A percentile compares a stretch with the other conserved stretches of the same genome.
Conservation (phyloP, 2,329 filamentous ascomycete species). For the Xylariaceae sp. region DNA sequence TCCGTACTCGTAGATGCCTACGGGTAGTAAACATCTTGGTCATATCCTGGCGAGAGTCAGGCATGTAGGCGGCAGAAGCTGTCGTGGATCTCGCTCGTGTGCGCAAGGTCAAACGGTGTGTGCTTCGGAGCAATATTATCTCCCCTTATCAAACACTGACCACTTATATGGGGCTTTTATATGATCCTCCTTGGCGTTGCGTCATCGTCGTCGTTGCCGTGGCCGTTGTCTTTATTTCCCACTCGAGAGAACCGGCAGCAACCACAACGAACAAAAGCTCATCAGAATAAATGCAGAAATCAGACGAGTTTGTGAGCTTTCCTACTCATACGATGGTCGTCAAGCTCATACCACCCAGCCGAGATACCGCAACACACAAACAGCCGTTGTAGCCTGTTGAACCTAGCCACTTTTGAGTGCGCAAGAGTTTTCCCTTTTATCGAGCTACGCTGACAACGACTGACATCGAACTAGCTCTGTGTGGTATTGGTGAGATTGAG, state of each 20-base stretch:
- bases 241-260: not conserved
- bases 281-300: not conserved
- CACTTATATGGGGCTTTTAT: not conserved
- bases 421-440: not conserved
- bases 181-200: not conserved
- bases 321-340: conserved; percentile 5
- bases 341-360: conserved; percentile 9
- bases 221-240: not conserved
- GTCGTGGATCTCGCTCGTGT: not conserved
- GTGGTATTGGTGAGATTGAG: conserved; percentile 6
- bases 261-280: not conserved
- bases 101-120: not conserved
- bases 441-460: conserved; percentile 2
- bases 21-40: no score
- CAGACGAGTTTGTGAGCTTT: not conserved
- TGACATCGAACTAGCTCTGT: conserved; percentile 1
- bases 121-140: not conserved
- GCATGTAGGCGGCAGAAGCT: not conserved
- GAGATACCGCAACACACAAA: conserved; percentile 6
- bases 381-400: conserved; percentile 3
- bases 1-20: no score
- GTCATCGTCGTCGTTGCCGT: not conserved
- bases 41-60: no score
- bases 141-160: not conserved
- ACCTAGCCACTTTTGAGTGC: conserved; percentile 6